phyloP scores from a whole-genome alignment of 2,329 filamentous ascomycete genomes.

The Incumbomyces delicatus region DNA sequence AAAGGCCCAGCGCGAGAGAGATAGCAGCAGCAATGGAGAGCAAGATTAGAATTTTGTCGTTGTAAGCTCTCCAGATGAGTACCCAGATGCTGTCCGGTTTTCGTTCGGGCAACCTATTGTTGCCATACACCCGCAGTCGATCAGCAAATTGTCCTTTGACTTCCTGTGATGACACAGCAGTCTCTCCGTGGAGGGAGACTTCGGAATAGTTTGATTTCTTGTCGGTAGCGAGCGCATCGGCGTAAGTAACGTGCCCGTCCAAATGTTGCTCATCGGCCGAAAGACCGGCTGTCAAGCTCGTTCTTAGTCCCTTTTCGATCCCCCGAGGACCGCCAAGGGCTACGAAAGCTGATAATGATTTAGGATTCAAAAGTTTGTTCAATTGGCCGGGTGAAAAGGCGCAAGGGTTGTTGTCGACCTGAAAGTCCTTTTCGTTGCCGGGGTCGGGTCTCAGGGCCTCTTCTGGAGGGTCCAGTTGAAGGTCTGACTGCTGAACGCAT shows the following conservation, averaged over 20 bases:
- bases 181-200: slow-evolving; percentile 4
- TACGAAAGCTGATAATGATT: slow-evolving; percentile 72
- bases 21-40: slow-evolving; percentile 59
- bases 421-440: slow-evolving; percentile 66
- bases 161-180: slow-evolving; percentile 9
- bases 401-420: slow-evolving; percentile 70
- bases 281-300: slow-evolving; percentile 61
- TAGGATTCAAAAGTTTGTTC: slow-evolving; percentile 80
- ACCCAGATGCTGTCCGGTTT: slow-evolving; percentile 52
- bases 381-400: slow-evolving; percentile 76
- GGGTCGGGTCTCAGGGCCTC: slow-evolving; percentile 66
- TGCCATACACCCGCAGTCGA: slow-evolving; percentile 49
- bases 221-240: slow-evolving; percentile 48
- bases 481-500: slow-evolving; percentile 6
- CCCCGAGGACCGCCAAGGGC: slow-evolving; percentile 68
- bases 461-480: slow-evolving; percentile 24
- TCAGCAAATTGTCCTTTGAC: slow-evolving; percentile 40
- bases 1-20: slow-evolving; percentile 60
- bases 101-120: slow-evolving; percentile 54
- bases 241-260: slow-evolving; percentile 58
- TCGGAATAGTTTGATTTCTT: slow-evolving; percentile 11
- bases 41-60: slow-evolving; percentile 64
- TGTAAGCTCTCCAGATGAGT: slow-evolving; percentile 60
- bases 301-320: slow-evolving; percentile 67
- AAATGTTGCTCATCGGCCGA: slow-evolving; percentile 64